Percentiles rank a stretch among this genome's conserved stretches.
These are phyloP conservation scores for Amauroascus niger DNA, from an alignment of 2,329 filamentous ascomycete genomes.

Conservation along the genomic window DNA sequence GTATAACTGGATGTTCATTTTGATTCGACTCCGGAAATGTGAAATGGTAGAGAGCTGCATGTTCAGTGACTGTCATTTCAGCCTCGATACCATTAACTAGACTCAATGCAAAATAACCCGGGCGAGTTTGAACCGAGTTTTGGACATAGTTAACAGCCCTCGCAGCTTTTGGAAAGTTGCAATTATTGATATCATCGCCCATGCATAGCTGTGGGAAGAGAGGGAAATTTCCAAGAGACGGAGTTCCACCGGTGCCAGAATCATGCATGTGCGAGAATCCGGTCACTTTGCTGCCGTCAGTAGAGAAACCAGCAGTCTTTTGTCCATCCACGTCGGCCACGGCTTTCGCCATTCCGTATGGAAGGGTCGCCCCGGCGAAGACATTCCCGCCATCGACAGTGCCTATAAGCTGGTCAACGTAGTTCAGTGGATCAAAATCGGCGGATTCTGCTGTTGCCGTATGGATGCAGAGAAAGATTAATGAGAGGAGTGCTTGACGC, in stretches of 20 bases:
- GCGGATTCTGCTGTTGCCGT: background rate
- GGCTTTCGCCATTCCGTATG: conserved; percentile 49
- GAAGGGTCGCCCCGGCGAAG: conserved; percentile 47
- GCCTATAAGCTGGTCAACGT: conserved; percentile 47
- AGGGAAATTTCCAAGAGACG: conserved; percentile 64
- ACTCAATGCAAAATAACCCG: conserved; percentile 57
- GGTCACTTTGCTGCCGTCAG: conserved; percentile 41
- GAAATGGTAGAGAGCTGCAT: conserved; percentile 56
- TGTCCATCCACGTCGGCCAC: conserved; percentile 43
- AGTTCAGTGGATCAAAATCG: conserved; percentile 23
- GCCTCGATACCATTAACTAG: conserved; percentile 49
- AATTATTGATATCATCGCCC: conserved; percentile 52
- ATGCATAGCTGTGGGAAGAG: conserved; percentile 59
- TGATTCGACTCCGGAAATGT: conserved; percentile 42
- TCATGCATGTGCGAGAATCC: conserved; percentile 48
- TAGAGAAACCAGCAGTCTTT: conserved; percentile 50
- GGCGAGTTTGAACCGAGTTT: conserved; percentile 46
- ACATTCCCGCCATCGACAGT: conserved; percentile 48
- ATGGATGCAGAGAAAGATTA: background rate
- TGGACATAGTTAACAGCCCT: conserved; percentile 43
- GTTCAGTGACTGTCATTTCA: conserved; percentile 60
- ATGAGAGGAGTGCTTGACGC: background rate
- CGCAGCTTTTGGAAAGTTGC: conserved; percentile 48
- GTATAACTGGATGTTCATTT: conserved; percentile 46
- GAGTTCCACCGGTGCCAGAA: conserved; percentile 43